Conservation (phyloP, 768 basidiomycete genomes). For the Pleurotus ostreatus region DNA sequence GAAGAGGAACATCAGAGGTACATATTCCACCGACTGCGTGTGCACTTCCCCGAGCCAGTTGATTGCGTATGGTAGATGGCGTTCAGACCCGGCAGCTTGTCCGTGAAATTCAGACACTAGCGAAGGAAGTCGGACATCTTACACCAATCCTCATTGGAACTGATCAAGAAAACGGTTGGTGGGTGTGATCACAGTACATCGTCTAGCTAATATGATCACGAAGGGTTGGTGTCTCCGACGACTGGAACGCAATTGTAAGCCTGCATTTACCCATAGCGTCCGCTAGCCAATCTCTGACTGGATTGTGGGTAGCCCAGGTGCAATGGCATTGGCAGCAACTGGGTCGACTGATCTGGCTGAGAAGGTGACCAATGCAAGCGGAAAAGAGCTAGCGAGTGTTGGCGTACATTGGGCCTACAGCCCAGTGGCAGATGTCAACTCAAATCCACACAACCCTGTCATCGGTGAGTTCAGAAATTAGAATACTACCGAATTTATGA, state of each 20-base stretch:
- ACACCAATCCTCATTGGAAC: conserved; percentile 62
- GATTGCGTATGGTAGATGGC: conserved; percentile 33
- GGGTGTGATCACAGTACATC: too few relatives aligned
- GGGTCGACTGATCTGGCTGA: conserved; percentile 40
- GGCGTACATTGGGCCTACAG: conserved; percentile 74
- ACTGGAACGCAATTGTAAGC: conserved; percentile 68
- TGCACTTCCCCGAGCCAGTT: not conserved
- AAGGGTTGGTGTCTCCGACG: conserved; percentile 53
- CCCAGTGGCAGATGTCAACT: conserved; percentile 71
- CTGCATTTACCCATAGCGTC: conserved; percentile 8
- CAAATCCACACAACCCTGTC: conserved; percentile 65
- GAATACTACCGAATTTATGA: not conserved
- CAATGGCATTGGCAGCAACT: conserved; percentile 66
- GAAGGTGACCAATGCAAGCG: conserved; percentile 44
- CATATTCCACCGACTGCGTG: not conserved
- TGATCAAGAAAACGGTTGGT: conserved; percentile 68
- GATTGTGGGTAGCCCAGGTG: conserved; percentile 50
- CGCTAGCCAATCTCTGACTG: not conserved
- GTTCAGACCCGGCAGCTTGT: conserved; percentile 47
- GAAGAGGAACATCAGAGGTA: conserved; percentile 62
- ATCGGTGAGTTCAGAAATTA: conserved; percentile 43
- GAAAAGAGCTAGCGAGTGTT: conserved; percentile 49
- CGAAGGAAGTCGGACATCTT: conserved; percentile 52
- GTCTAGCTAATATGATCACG: conserved; percentile 52
- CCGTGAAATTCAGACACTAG: conserved; percentile 46